Percentiles rank a stretch among this genome's conserved stretches.
phyloP scores from a whole-genome alignment of 345 rosid species.

The Nephelium lappaceum region DNA sequence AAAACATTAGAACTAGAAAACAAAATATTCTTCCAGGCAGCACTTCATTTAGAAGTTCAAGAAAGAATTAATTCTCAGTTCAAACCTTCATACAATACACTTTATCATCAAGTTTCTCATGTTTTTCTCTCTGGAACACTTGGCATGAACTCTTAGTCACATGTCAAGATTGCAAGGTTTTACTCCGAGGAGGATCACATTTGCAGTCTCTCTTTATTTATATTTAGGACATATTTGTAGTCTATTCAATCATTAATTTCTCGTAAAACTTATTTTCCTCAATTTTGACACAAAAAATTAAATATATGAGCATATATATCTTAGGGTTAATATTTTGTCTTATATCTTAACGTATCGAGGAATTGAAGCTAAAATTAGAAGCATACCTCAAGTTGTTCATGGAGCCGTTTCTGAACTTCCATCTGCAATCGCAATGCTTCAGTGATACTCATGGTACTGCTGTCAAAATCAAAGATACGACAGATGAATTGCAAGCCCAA shows the following conservation, averaged over 20 bases:
- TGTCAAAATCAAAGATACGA: background rate
- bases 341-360: background rate
- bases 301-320: background rate
- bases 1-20: conserved; percentile 23
- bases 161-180: conserved; percentile 1
- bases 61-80: too few relatives aligned
- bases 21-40: background rate
- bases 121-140: background rate
- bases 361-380: conserved; percentile 19
- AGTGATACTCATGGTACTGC: conserved; percentile 64
- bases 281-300: background rate
- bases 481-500: background rate
- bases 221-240: background rate
- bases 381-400: conserved; percentile 93
- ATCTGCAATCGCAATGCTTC: conserved; percentile 90
- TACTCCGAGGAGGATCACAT: background rate
- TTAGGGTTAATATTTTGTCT: background rate
- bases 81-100: too few relatives aligned
- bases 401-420: conserved; percentile 94
- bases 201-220: background rate
- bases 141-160: background rate
- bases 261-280: background rate
- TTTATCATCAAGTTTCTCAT: too few relatives aligned
- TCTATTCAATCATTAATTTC: background rate
- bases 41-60: too few relatives aligned